phyloP scores from a whole-genome alignment of 208 protist species.

The Trichomonas vaginalis region DNA sequence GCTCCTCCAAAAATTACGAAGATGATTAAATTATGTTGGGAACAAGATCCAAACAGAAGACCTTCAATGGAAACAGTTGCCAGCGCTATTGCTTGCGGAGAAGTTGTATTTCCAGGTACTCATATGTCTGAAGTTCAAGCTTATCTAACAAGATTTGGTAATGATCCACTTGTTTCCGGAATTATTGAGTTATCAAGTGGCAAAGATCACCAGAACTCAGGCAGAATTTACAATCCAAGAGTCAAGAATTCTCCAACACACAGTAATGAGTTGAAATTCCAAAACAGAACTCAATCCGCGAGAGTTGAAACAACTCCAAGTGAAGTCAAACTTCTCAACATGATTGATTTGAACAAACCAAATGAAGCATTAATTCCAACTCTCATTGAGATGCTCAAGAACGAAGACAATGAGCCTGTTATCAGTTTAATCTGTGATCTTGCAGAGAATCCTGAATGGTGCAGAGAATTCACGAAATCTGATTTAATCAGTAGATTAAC shows the following conservation, averaged over 20 bases:
- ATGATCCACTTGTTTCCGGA: no score
- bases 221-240: no score
- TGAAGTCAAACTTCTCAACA: not conserved
- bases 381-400: not conserved
- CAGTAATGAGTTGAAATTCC: no score
- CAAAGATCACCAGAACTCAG: no score
- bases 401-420: not conserved
- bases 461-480: not conserved
- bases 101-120: not conserved
- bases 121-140: not conserved
- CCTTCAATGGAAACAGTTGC: not conserved
- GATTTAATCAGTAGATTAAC: not conserved
- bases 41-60: not conserved
- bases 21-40: not conserved
- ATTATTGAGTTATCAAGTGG: no score
- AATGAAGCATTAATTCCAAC: not conserved
- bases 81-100: no score
- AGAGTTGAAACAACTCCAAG: not conserved
- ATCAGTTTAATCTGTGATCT: not conserved
- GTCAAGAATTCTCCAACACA: no score
- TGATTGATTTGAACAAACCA: not conserved
- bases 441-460: not conserved
- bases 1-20: not conserved
- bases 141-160: not conserved
- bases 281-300: no score